Evolutionary conservation across 1,284 basidiomycete genomes (phyloP).

Genomic region (Takashimella tepidaria): DNA sequence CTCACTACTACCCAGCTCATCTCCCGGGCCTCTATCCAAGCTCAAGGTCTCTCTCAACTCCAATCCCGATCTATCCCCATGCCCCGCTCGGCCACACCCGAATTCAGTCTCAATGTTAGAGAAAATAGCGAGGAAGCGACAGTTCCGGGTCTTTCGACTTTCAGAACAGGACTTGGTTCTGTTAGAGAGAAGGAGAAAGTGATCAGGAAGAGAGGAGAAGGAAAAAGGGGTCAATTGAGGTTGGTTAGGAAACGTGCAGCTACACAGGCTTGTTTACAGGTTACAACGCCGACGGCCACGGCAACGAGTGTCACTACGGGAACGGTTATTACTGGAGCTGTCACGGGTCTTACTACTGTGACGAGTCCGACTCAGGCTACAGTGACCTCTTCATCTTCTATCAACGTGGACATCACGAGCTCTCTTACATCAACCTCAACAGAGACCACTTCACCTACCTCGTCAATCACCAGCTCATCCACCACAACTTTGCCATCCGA

Average conservation of each 20-base stretch:
- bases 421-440: not conserved
- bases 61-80: not conserved
- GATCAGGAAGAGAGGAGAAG: not conserved
- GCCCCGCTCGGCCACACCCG: not conserved
- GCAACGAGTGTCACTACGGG: not conserved
- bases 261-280: not conserved
- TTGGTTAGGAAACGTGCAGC: not conserved
- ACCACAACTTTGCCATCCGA: not conserved
- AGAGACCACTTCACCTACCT: not conserved
- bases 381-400: not conserved
- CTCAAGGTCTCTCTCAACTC: not conserved
- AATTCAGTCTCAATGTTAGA: not conserved
- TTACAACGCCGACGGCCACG: not conserved
- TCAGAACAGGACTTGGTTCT: not conserved
- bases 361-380: not conserved
- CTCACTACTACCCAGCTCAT: not conserved
- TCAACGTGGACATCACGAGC: not conserved
- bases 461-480: not conserved
- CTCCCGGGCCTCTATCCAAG: conserved; percentile 1
- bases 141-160: not conserved
- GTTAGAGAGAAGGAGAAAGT: not conserved
- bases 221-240: not conserved
- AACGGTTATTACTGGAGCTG: not conserved
- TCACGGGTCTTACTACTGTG: not conserved
- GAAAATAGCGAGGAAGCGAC: not conserved